phyloP scores from a whole-genome alignment of 2,329 filamentous ascomycete species.

The Cytospora mali region DNA sequence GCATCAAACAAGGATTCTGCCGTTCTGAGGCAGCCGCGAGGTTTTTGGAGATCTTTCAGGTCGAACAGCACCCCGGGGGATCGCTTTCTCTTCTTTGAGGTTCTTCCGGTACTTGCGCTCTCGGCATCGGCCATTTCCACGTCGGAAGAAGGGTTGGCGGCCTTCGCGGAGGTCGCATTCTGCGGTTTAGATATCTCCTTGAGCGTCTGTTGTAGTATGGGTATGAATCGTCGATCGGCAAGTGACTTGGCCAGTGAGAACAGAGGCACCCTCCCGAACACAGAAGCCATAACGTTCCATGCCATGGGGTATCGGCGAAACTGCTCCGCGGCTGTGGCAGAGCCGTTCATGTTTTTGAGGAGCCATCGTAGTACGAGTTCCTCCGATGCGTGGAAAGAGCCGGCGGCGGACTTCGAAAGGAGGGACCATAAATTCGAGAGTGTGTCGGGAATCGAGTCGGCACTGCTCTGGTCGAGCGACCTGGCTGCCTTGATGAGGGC shows the following conservation, averaged over 20 bases:
- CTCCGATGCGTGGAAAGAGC: conserved; percentile 55
- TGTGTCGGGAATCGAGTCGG: conserved; percentile 48
- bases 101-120: conserved; percentile 30
- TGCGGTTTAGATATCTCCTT: conserved; percentile 54
- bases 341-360: conserved; percentile 61
- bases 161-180: conserved; percentile 16
- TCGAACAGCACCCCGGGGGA: conserved; percentile 41
- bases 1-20: conserved; percentile 53
- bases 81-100: conserved; percentile 52
- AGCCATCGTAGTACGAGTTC: conserved; percentile 65
- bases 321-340: conserved; percentile 50
- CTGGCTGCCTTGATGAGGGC: conserved; percentile 55
- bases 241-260: conserved; percentile 72
- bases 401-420: conserved; percentile 46
- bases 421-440: conserved; percentile 53
- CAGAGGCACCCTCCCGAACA: conserved; percentile 67
- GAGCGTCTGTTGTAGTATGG: conserved; percentile 66
- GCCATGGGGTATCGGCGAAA: conserved; percentile 58
- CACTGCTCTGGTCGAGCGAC: conserved; percentile 56
- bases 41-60: conserved; percentile 43
- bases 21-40: conserved; percentile 47
- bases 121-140: conserved; percentile 35
- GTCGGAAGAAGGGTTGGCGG: conserved; percentile 28
- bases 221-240: conserved; percentile 68
- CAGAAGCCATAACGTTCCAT: conserved; percentile 63